These are phyloP conservation scores for Citrullus mucosospermus DNA, from an alignment of 306 rosid genomes.

Conservation along the genomic window DNA sequence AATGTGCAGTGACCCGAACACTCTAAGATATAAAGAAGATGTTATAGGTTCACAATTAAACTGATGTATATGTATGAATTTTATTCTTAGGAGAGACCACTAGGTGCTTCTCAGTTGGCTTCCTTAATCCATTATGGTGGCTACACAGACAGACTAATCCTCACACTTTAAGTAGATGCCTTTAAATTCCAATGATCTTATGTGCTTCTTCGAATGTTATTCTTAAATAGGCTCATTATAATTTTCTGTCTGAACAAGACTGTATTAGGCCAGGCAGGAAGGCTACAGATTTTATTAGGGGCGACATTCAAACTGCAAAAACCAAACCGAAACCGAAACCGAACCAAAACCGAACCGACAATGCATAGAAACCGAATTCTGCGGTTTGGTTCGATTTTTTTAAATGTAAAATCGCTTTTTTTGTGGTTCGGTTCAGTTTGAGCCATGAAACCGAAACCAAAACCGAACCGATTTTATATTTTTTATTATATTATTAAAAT, in stretches of 20 bases:
- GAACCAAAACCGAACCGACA: no score
- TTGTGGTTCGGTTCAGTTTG: no score
- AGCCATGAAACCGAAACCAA: no score
- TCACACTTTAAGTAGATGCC: not conserved
- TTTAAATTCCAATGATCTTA: not conserved
- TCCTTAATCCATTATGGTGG: not conserved
- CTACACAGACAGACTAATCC: not conserved
- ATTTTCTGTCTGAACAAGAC: not conserved
- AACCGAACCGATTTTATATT: no score
- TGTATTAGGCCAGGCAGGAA: slow-evolving; percentile 1
- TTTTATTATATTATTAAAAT: no score
- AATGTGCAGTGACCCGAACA: not conserved
- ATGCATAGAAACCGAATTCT: no score
- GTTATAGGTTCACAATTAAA: not conserved
- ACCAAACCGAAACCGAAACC: no score
- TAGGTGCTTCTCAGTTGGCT: not conserved
- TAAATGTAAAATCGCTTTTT: no score
- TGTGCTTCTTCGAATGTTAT: no score
- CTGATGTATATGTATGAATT: not conserved
- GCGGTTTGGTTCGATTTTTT: no score
- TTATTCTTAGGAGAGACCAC: not conserved
- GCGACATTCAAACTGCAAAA: no score
- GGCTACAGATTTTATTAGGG: not conserved
- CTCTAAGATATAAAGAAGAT: not conserved
- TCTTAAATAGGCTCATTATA: not conserved